phyloP scores from a whole-genome alignment of 139 green algal species.

The Zygnema circumcarinatum region DNA sequence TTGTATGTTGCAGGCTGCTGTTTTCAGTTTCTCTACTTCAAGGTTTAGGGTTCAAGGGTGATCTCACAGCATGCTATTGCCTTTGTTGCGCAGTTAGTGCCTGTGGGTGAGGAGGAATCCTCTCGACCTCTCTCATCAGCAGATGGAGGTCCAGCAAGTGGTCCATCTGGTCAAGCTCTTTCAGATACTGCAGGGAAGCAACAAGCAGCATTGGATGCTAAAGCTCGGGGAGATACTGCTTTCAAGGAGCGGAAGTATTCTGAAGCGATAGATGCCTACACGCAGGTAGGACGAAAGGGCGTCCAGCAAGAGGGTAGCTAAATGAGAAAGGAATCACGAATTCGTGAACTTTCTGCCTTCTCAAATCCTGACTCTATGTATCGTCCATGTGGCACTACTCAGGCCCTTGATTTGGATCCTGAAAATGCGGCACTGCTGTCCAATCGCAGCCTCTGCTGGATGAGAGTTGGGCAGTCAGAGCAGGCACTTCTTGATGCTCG shows the following conservation, averaged over 20 bases:
- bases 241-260: constrained; percentile 30
- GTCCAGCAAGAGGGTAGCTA: no score
- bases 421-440: constrained; percentile 49
- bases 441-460: constrained; percentile 57
- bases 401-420: constrained; percentile 34
- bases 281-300: constrained; percentile 39
- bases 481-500: constrained; percentile 43
- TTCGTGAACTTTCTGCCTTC: constrained; percentile 8
- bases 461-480: constrained; percentile 46
- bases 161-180: no score
- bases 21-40: no score
- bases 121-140: no score
- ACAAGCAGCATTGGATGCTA: constrained; percentile 35
- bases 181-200: background rate
- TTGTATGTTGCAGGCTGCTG: no score
- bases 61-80: no score
- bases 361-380: background rate
- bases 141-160: no score
- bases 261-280: constrained; percentile 40
- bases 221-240: constrained; percentile 28
- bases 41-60: no score
- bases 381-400: background rate
- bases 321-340: no score
- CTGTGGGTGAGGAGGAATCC: no score
- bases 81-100: no score